Conservation (phyloP, 495 filamentous ascomycete species). For the Cairneyella variabilis region DNA sequence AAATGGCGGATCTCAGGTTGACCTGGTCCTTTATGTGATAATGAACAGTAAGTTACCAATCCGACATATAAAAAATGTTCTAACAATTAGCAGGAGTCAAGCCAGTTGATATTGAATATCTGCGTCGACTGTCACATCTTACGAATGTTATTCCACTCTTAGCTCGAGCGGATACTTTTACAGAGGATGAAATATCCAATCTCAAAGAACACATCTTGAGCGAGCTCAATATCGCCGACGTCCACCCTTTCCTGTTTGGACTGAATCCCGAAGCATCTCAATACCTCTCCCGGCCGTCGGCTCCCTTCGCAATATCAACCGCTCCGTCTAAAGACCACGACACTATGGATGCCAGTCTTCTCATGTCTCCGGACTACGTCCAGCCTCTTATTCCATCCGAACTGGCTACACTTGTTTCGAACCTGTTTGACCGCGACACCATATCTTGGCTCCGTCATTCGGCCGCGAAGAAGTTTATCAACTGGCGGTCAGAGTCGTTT, state of each 20-base stretch:
- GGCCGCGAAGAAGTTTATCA: slow-evolving; percentile 82
- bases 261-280: slow-evolving; percentile 28
- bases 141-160: slow-evolving; percentile 88
- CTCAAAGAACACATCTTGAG: slow-evolving; percentile 60
- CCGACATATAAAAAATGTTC: slow-evolving; percentile 11
- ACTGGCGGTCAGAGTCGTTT: slow-evolving; percentile 48
- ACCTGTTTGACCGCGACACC: slow-evolving; percentile 75
- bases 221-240: slow-evolving; percentile 55
- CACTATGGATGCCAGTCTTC: slow-evolving; percentile 88
- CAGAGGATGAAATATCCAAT: slow-evolving; percentile 50
- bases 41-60: slow-evolving; percentile 46
- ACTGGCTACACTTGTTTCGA: slow-evolving; percentile 61
- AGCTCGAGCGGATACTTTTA: slow-evolving; percentile 69
- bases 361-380: slow-evolving; percentile 94
- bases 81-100: slow-evolving; percentile 56
- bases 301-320: slow-evolving; percentile 80
- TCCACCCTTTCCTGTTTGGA: slow-evolving; percentile 66
- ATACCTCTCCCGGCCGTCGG: slow-evolving; percentile 25
- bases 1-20: slow-evolving; percentile 82
- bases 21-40: slow-evolving; percentile 82
- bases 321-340: slow-evolving; percentile 72
- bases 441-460: slow-evolving; percentile 83
- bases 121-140: slow-evolving; percentile 67
- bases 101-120: slow-evolving; percentile 69
- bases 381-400: slow-evolving; percentile 81